Percentiles rank a stretch among this genome's conserved stretches.
Evolutionary conservation across 1,139 yeast species (phyloP).

Genomic region (Debaryomyces udenii): DNA sequence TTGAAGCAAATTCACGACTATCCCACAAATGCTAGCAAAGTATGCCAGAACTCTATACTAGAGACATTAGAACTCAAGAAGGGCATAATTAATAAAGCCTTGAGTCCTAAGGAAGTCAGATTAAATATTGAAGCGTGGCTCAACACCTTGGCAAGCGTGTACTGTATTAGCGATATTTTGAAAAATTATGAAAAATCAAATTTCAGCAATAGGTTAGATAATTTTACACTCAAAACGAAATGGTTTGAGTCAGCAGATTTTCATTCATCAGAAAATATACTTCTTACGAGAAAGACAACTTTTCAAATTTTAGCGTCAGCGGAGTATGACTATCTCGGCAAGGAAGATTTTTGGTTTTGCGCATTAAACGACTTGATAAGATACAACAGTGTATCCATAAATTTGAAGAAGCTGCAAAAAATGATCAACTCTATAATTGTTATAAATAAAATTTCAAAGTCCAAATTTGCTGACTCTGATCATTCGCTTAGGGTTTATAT

Average conservation of each 20-base stretch:
- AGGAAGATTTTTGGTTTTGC: constrained; percentile 25
- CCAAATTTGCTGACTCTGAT: constrained; percentile 16
- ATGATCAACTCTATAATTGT: constrained; percentile 53
- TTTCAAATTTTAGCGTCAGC: constrained; percentile 29
- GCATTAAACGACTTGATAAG: constrained; percentile 43
- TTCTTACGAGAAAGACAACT: constrained; percentile 41
- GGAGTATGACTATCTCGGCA: neutral
- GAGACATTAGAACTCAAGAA: constrained; percentile 21
- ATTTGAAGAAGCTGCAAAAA: constrained; percentile 43
- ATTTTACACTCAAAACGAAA: constrained; percentile 19
- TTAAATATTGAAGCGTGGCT: constrained; percentile 30
- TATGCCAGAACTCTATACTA: constrained; percentile 24
- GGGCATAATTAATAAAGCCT: constrained; percentile 9
- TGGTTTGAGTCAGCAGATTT: constrained; percentile 46
- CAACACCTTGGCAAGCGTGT: constrained; percentile 38
- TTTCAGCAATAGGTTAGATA: constrained; percentile 11
- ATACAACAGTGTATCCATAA: constrained; percentile 44
- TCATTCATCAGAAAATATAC: constrained; percentile 40
- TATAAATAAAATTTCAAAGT: constrained; percentile 40
- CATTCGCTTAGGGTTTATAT: constrained; percentile 16
- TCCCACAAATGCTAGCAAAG: constrained; percentile 18
- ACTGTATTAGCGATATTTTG: constrained; percentile 26
- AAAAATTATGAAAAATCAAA: constrained; percentile 1
- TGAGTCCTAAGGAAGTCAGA: constrained; percentile 22
- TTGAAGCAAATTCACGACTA: constrained; percentile 45